Conservation (phyloP, 208 protist species). For the Crithidia mellificae region DNA sequence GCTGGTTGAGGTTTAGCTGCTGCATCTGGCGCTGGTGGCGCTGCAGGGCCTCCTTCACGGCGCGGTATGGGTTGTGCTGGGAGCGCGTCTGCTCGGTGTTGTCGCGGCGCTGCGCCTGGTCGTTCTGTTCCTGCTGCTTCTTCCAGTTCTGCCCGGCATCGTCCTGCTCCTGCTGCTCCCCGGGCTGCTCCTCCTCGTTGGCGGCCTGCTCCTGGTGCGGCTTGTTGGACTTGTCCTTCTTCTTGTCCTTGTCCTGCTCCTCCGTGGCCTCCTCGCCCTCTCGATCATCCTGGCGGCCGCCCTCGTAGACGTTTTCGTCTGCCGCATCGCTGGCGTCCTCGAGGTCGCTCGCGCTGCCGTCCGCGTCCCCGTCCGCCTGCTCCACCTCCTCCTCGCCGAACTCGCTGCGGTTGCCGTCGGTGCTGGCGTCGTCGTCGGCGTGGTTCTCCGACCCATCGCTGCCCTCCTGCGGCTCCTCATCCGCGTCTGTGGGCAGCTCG, state of each 20-base stretch:
- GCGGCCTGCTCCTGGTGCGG: constrained; percentile 53
- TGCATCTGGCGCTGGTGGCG: constrained; percentile 77
- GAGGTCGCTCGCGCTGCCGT: constrained; percentile 37
- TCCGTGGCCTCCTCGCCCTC: constrained; percentile 79
- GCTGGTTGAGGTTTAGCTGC: constrained; percentile 81
- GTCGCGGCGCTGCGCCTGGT: constrained; percentile 65
- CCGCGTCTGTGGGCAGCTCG: constrained; percentile 34
- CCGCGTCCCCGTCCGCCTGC: constrained; percentile 32
- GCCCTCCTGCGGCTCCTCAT: constrained; percentile 41
- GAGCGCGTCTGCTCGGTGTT: constrained; percentile 76
- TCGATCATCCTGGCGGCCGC: constrained; percentile 83
- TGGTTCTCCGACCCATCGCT: constrained; percentile 44
- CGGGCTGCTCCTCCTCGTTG: constrained; percentile 75
- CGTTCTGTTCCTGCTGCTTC: constrained; percentile 75
- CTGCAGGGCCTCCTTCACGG: constrained; percentile 89
- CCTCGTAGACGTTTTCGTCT: constrained; percentile 82
- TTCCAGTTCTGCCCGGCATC: constrained; percentile 85
- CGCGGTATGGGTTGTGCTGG: constrained; percentile 80
- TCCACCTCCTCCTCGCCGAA: constrained; percentile 47
- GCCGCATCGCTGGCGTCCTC: constrained; percentile 52
- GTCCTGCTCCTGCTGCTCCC: constrained; percentile 79
- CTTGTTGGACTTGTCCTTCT: constrained; percentile 47
- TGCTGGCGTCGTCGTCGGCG: constrained; percentile 44
- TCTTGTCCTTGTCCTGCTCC: constrained; percentile 54
- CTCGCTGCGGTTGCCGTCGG: constrained; percentile 36